Base-by-base conservation (phyloP, 129 eudicot species). In the Logfia minima region DNA sequence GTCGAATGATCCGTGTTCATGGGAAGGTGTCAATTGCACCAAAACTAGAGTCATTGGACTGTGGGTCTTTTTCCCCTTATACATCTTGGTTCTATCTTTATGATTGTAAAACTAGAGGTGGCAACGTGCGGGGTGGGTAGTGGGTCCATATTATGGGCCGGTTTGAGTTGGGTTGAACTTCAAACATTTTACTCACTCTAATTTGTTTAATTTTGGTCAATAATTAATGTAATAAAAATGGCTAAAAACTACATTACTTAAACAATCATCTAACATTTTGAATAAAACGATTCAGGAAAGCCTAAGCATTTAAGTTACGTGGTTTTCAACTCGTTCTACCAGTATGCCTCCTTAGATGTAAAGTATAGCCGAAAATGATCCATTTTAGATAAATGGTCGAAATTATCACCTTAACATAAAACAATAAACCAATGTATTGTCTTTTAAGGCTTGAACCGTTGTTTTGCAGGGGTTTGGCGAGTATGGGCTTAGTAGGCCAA, bases 21-120 rank as follows among this genome's bases (percentile, higher is more conserved):
- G 98, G 98, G 98, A 91, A 73, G 97, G 97, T 2, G 88, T 93
- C 71, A 79, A 87, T 16, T 93, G 98, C 82, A 85, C 81, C 71
- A 83, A 84, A 66, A 83, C 87, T 7, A 93, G 96, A 78, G 91
- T 81, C 71, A 45, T 75, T 68, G 84, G 45, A 51, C 45, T 81
- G 84, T 81, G 28, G 18, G 84, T 75, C 75, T 41, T 72, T 28
- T 55, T 37, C 19, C 79, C 74, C 68, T 37, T 61, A 24, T 61
- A 21, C 26, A 26, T 80, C 68, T 65, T 55, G 17, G 11, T 63
- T 70, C 35, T 64, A 71, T 71, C 10, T 4, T 41, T 59, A 7
- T 31, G 41, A 31, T 29, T 14, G 39, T 62, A 24, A 10, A 62
- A 9, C 8, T 62, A 23, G 7, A 62, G 32, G 3, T 62, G 67